phyloP scores from a whole-genome alignment of 1,284 basidiomycete species.

The Tranzscheliella williamsii region DNA sequence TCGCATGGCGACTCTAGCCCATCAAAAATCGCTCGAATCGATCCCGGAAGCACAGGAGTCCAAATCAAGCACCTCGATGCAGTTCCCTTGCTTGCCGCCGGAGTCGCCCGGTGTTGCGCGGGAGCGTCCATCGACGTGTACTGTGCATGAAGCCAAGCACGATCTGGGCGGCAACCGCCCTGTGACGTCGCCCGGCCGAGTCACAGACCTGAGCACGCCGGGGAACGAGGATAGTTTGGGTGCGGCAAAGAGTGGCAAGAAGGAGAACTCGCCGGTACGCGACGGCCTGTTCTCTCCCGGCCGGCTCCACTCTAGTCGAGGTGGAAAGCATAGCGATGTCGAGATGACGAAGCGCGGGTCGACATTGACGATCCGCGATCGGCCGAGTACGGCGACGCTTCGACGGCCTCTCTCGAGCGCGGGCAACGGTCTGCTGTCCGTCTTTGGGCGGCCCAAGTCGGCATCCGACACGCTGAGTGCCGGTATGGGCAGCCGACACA shows the following conservation, averaged over 20 bases:
- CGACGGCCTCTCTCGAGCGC: slow-evolving; percentile 3
- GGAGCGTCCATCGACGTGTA: no score
- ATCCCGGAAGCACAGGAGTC: slow-evolving; percentile 26
- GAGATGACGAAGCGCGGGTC: slow-evolving; percentile 24
- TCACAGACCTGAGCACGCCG: no score
- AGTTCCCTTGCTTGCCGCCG: background rate
- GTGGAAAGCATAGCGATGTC: slow-evolving; percentile 1
- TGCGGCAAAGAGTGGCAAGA: no score
- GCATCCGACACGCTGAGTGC: background rate
- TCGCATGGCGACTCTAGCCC: no score
- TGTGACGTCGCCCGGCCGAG: no score
- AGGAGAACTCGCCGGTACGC: no score
- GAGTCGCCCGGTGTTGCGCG: no score
- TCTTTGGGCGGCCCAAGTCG: background rate
- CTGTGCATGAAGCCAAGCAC: no score
- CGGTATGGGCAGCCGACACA: background rate
- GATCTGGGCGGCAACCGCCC: no score
- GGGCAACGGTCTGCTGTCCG: background rate
- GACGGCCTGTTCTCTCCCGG: no score
- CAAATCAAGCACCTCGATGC: background rate
- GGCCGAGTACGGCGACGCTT: slow-evolving; percentile 3
- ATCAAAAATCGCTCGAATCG: slow-evolving; percentile 23
- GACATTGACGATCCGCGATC: slow-evolving; percentile 14
- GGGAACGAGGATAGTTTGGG: no score
- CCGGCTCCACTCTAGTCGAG: no score